These are phyloP conservation scores for Apiospora koreana DNA, from an alignment of 2,329 filamentous ascomycete species.

Conservation along the genomic window DNA sequence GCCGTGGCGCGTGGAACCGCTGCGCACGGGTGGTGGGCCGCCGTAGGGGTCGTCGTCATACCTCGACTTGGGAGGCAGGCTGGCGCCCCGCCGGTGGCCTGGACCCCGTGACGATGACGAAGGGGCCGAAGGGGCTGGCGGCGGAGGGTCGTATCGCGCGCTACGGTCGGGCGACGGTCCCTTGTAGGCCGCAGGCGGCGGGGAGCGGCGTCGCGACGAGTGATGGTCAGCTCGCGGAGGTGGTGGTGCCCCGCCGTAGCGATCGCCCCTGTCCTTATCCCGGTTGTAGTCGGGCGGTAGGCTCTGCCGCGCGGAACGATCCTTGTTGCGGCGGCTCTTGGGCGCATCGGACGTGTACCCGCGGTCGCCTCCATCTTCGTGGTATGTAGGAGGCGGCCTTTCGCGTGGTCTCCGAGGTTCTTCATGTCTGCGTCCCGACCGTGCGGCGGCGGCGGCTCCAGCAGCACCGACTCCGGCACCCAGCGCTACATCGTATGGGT, in stretches of 20 bases:
- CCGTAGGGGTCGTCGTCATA: neutral
- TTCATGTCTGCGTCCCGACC: neutral
- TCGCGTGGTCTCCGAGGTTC: neutral
- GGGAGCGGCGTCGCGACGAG: neutral
- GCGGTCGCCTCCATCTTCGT: neutral
- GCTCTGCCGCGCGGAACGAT: neutral
- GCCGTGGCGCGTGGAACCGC: neutral
- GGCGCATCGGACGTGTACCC: constrained; percentile 6
- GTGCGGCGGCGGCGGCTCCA: neutral
- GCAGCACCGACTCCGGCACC: neutral
- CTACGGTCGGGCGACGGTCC: neutral
- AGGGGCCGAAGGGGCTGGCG: neutral
- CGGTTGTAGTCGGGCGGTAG: neutral
- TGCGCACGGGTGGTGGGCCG: neutral
- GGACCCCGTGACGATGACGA: neutral
- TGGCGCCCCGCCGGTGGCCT: neutral
- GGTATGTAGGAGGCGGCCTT: neutral
- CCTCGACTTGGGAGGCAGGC: neutral
- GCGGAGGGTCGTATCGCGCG: neutral
- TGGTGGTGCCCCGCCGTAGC: neutral
- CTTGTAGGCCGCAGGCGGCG: neutral
- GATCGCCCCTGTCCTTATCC: neutral
- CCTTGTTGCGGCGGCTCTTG: constrained; percentile 7
- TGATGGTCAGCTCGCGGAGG: neutral
- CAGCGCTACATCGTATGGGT: neutral